phyloP scores from a whole-genome alignment of 1,139 yeast species.

The Sugiyamaella japonica region DNA sequence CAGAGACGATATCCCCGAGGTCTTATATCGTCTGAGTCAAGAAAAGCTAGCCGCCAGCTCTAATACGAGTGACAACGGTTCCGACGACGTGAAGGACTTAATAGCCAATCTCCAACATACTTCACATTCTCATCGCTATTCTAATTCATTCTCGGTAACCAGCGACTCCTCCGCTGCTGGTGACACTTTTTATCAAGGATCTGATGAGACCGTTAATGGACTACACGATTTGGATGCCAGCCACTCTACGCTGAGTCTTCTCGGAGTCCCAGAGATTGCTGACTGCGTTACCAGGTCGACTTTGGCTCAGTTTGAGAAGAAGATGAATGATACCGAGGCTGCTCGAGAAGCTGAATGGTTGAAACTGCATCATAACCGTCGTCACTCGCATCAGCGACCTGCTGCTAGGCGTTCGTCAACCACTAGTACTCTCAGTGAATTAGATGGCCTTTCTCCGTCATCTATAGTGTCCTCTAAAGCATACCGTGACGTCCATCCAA shows the following conservation, averaged over 20 bases:
- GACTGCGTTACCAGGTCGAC: constrained; percentile 18
- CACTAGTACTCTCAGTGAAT: constrained; percentile 2
- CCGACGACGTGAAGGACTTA: constrained; percentile 9
- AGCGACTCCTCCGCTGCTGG: neutral
- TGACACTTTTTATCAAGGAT: constrained; percentile 7
- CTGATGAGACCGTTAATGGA: constrained; percentile 13
- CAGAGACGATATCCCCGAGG: constrained; percentile 74
- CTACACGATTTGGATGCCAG: constrained; percentile 16
- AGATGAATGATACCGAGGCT: neutral
- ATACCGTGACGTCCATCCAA: constrained; percentile 18
- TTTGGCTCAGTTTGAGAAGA: constrained; percentile 9
- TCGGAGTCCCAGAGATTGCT: neutral
- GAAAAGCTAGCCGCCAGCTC: constrained; percentile 7
- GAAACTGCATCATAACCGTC: neutral
- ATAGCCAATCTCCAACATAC: constrained; percentile 16
- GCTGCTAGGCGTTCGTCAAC: no score
- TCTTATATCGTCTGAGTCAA: constrained; percentile 57
- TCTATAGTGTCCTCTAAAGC: constrained; percentile 5
- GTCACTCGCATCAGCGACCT: neutral
- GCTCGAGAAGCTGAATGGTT: constrained; percentile 1
- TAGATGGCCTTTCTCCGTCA: constrained; percentile 1
- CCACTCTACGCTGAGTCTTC: constrained; percentile 14
- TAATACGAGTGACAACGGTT: neutral
- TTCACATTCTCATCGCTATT: constrained; percentile 14
- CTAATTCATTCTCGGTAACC: constrained; percentile 4